Percentiles rank a stretch among this genome's conserved stretches.
These are phyloP conservation scores for Xylaria sp. DNA, from an alignment of 2,329 filamentous ascomycete species.

Conservation along the genomic window DNA sequence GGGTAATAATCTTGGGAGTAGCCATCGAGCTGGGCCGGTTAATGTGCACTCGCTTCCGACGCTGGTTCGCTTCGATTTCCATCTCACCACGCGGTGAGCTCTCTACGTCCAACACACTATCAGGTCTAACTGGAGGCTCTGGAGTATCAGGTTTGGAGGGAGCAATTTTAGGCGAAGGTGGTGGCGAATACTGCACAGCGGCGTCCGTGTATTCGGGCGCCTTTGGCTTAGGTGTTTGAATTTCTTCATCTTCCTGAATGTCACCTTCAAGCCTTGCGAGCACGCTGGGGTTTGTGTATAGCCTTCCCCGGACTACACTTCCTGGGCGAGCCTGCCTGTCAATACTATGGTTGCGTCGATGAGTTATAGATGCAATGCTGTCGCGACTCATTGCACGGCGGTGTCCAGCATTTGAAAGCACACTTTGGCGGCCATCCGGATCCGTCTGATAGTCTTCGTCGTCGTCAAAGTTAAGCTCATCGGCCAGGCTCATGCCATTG, in stretches of 20 bases:
- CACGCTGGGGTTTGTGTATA: constrained; percentile 65
- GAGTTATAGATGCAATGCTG: constrained; percentile 60
- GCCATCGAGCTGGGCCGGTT: constrained; percentile 63
- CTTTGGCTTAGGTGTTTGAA: constrained; percentile 46
- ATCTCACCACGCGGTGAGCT: constrained; percentile 59
- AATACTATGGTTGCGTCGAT: constrained; percentile 67
- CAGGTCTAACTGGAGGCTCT: constrained; percentile 55
- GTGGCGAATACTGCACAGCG: constrained; percentile 86
- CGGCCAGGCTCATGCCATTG: constrained; percentile 82
- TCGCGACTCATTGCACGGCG: constrained; percentile 68
- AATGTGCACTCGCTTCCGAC: constrained; percentile 73
- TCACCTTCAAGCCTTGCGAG: constrained; percentile 66
- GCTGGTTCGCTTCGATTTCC: constrained; percentile 79
- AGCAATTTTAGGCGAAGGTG: constrained; percentile 72
- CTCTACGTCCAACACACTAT: constrained; percentile 58
- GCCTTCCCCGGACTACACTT: constrained; percentile 64
- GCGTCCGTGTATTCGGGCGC: constrained; percentile 52
- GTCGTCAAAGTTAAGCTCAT: constrained; percentile 88
- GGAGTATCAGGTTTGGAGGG: constrained; percentile 56
- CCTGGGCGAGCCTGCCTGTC: constrained; percentile 67
- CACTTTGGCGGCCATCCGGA: constrained; percentile 74
- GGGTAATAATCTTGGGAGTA: constrained; percentile 51
- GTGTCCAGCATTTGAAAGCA: constrained; percentile 64
- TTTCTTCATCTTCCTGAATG: constrained; percentile 63
- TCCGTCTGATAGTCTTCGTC: constrained; percentile 79